phyloP scores from a whole-genome alignment of 345 rosid genomes.

The Gossypium herbaceum region DNA sequence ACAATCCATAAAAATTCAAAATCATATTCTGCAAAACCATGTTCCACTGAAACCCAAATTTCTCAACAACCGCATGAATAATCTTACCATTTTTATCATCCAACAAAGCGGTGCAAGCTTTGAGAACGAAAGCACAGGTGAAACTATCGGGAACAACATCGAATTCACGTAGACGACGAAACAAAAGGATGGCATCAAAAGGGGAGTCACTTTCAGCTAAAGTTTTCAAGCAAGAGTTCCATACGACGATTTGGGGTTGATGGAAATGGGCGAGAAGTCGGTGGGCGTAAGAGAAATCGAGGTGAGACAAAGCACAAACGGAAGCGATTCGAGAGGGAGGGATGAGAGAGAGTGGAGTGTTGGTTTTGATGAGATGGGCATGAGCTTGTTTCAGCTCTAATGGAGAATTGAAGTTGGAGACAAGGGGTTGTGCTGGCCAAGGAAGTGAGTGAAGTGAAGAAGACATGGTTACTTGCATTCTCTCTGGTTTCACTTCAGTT shows the following conservation, averaged over 20 bases:
- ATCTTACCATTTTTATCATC: conserved; percentile 20
- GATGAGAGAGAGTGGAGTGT: conserved; percentile 23
- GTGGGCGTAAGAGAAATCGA: conserved; percentile 24
- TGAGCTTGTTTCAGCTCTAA: conserved; percentile 40
- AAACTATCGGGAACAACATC: conserved; percentile 29
- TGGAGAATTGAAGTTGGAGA: conserved; percentile 37
- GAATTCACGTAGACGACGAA: conserved; percentile 19
- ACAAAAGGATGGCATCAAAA: conserved; percentile 25
- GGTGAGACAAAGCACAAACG: conserved; percentile 25
- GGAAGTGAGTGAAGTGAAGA: conserved; percentile 3
- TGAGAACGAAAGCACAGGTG: conserved; percentile 36
- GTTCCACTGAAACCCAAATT: conserved; percentile 32
- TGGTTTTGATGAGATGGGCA: conserved; percentile 32
- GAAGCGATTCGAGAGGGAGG: conserved; percentile 27
- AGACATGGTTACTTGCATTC: background rate
- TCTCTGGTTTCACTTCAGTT: background rate
- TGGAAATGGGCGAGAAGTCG: conserved; percentile 15
- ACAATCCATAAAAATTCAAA: conserved; percentile 26
- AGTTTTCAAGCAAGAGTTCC: conserved; percentile 41
- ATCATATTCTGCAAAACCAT: conserved; percentile 32
- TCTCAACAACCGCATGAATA: conserved; percentile 33
- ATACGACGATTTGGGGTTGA: conserved; percentile 16
- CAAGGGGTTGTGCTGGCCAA: conserved; percentile 6
- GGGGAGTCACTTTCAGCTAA: conserved; percentile 31
- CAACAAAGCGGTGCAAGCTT: conserved; percentile 23